Evolutionary conservation across 495 filamentous ascomycete genomes (phyloP), one percentile per base, ranked within the genome.

Genomic region (Letharia lupina): DNA sequence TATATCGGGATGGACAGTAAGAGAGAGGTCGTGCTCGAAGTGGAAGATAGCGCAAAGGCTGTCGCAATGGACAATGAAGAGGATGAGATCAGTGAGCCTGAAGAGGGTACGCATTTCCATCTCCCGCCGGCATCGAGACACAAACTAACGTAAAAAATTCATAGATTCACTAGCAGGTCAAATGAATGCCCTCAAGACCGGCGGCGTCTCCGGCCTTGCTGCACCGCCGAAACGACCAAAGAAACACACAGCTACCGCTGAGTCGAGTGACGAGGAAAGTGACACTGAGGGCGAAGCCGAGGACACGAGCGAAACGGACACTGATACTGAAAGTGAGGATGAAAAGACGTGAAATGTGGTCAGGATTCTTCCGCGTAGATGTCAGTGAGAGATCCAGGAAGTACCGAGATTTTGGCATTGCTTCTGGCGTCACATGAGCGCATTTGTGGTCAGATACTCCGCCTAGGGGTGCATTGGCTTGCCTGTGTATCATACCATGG

Each of bases 41-140:
- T 98, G n/a, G 93, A 96, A 70, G 93, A 96, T 69, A 86, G 88
- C 50, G 88, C 85, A 75, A 94, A 93, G 78, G 93, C 89, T 23
- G 87, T 83, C 41, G 85, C 86, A 62, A 85, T 96, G 72, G 84
- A 85, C 48, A 77, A 80, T 56, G 89, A 88, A 20, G 90, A 91
- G 67, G 94, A 97, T 71, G 93, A 97, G 71, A 97, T 97, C 69
- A 95, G 90, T 74, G 94, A 98, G 75, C 93, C 95, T 12, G 94
- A 98, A 73, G 94, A 97, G 80, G 94, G 94, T 96, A 81, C 80
- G 86, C 77, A 61, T 60, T 47, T 65, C 58, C 42, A 62, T 40
- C 54, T 15, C 40, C 65, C 44, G 4, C 44, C 33, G n/a, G 8
- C 63, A n/a, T 0, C 23, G 28, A 33, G 28, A 31, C 23, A 35